Evolutionary conservation across 2,329 filamentous ascomycete species (phyloP), one percentile per base, ranked within the genome.

Genomic region (Colletotrichum navitas): DNA sequence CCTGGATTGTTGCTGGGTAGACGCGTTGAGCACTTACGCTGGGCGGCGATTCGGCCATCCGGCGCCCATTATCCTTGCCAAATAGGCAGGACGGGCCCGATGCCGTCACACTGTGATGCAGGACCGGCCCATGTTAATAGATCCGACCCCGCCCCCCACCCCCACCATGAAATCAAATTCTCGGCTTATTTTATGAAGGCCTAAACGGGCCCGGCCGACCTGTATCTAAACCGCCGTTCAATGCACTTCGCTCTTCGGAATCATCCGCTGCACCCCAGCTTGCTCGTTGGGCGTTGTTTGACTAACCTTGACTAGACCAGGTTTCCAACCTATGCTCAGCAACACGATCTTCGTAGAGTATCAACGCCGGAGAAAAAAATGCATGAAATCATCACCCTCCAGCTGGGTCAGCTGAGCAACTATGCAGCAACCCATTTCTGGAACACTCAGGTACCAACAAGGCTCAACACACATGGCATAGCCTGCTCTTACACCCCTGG

Each of bases 381-480:
- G 96, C 94, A 95, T 82, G 96, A 99, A 83, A 94, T 98, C 73
- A 87, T 99, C 73, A 98, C 95, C 0, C 85, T 99, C 56, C 96
- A 99, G 85, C 90, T 98, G 72, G 96, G 96, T 54, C 92, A 97
- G 80, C 91, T 93, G 79, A 95, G 93, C 80, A 99, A 99, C 81
- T 97, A 98, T 78, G 85, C 97, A 29, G 95, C 93, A 39, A 97
- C 95, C 0, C 96, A 99, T 84, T 99, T 98, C 81, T 99, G 96
- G 96, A 99, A 99, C 78, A 87, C 93, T 7, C 95, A 97, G 86
- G 93, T 94, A 55, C 18, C 11, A 24, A 34, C 24, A n/a, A 52
- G 8, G 24, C 14, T 39, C 24, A 16, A 45, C 24, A 60, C 2
- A 32, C 29, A 21, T 39, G n/a, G 26, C 26, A 16, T 21, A 11